These are phyloP conservation scores for Adansonia madagascariensis DNA, from an alignment of 441 rosid genomes.

Conservation along the genomic window DNA sequence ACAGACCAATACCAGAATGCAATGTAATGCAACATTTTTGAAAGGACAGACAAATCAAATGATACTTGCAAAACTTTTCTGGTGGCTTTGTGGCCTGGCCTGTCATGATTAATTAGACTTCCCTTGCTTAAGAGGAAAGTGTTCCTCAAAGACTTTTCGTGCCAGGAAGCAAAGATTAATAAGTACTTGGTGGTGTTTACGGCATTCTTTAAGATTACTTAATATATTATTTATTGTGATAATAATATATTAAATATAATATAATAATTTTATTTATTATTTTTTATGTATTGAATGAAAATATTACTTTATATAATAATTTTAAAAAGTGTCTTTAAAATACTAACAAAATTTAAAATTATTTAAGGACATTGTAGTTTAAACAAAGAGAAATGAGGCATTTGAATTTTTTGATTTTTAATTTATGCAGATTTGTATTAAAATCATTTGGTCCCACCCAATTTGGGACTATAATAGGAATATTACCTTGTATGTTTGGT, in stretches of 20 bases:
- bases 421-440: background rate
- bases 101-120: background rate
- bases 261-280: no score
- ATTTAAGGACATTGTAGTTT: background rate
- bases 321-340: no score
- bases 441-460: conserved; percentile 7
- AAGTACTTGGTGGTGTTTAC: no score
- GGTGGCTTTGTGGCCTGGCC: background rate
- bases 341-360: no score
- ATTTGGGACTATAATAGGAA: background rate
- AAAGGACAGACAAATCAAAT: background rate
- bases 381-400: background rate
- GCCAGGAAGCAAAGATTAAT: no score
- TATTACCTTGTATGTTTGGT: background rate
- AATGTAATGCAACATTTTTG: background rate
- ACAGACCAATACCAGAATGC: background rate
- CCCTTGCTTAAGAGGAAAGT: conserved; percentile 10
- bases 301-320: no score
- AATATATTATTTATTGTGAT: no score
- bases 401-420: background rate
- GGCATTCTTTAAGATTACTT: no score
- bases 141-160: background rate
- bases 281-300: no score
- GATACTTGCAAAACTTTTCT: background rate
- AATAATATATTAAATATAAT: no score